These are phyloP conservation scores for Cutaneotrichosporon cutaneum DNA, from an alignment of 1,284 basidiomycete species.

Conservation along the genomic window DNA sequence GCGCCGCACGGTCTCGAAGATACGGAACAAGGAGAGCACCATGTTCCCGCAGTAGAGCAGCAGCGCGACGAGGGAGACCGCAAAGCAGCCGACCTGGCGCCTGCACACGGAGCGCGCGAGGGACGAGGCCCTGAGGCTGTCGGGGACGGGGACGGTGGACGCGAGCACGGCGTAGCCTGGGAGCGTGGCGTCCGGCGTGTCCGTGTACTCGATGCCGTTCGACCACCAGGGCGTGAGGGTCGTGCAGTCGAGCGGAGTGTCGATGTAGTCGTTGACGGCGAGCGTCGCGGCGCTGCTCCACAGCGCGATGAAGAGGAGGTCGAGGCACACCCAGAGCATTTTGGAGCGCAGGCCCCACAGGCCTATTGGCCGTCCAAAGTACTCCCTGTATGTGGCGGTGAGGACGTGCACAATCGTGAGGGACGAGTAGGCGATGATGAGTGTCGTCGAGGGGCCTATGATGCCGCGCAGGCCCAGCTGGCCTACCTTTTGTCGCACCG, in stretches of 20 bases:
- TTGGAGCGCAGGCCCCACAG: conserved; percentile 57
- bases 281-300: conserved; percentile 53
- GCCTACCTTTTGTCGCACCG: conserved; percentile 50
- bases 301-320: conserved; percentile 57
- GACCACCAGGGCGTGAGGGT: conserved; percentile 45
- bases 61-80: conserved; percentile 44
- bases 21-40: conserved; percentile 55
- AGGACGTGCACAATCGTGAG: conserved; percentile 57
- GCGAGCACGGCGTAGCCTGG: not conserved
- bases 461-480: conserved; percentile 48
- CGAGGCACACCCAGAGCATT: conserved; percentile 54
- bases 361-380: conserved; percentile 59
- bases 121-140: not conserved
- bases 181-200: not conserved
- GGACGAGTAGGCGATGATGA: conserved; percentile 56
- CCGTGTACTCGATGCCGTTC: conserved; percentile 16
- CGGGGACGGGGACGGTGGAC: conserved; percentile 12
- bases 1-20: conserved; percentile 55
- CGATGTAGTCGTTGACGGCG: conserved; percentile 59
- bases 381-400: conserved; percentile 56
- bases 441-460: conserved; percentile 57
- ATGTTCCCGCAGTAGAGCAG: conserved; percentile 53
- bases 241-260: conserved; percentile 57
- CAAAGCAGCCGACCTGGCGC: conserved; percentile 52
- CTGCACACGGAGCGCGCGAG: conserved; percentile 32